phyloP scores from a whole-genome alignment of 305 asterid genomes.

The Solanum chacoense region DNA sequence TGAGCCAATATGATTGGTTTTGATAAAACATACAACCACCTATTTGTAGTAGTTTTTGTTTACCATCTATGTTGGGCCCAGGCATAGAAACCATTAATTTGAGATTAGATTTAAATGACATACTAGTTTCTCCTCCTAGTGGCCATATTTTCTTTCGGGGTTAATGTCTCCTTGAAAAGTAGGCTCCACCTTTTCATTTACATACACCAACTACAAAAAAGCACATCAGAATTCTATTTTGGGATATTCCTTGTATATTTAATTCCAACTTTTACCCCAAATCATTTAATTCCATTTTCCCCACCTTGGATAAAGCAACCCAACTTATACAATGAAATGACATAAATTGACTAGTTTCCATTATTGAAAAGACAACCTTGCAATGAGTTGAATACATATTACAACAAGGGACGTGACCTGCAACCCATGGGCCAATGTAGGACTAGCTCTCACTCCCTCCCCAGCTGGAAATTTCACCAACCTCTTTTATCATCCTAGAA shows the following conservation, averaged over 20 bases:
- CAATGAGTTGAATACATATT: background rate
- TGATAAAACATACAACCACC: background rate
- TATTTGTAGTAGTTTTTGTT: background rate
- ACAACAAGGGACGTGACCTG: background rate
- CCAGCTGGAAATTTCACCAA: background rate
- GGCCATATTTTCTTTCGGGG: background rate
- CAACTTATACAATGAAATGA: background rate
- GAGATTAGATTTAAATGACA: background rate
- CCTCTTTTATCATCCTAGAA: background rate
- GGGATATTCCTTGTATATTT: background rate
- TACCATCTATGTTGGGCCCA: background rate
- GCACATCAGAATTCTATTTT: background rate
- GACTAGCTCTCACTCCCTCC: background rate
- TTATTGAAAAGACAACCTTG: background rate
- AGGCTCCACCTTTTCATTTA: background rate
- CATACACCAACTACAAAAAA: background rate
- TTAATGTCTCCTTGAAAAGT: background rate
- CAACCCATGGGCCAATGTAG: background rate
- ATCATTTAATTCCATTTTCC: background rate
- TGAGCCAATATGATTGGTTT: background rate
- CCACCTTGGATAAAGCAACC: background rate
- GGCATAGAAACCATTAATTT: too few relatives aligned
- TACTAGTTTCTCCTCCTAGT: background rate
- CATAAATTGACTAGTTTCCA: background rate
- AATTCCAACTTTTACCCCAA: background rate